Evolutionary conservation across 2,329 filamentous ascomycete species (phyloP).

Genomic region (Fusarium poae): DNA sequence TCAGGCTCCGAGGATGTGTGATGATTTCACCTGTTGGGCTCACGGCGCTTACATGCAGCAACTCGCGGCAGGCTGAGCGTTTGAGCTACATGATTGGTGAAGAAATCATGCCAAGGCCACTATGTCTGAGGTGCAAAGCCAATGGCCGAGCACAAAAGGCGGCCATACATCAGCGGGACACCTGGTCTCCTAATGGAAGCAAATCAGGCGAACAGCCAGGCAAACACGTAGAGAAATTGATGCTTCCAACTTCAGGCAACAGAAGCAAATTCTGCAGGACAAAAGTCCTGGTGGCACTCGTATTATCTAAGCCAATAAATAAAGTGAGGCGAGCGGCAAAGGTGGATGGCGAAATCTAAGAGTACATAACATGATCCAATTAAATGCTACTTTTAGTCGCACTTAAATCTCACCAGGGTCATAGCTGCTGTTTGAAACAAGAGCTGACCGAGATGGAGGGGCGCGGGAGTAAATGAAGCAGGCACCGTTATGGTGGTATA

Average conservation of each 20-base stretch:
- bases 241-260: no score
- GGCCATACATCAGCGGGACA: no score
- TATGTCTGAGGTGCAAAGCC: no score
- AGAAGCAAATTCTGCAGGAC: no score
- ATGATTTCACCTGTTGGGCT: not conserved
- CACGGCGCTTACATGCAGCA: not conserved
- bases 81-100: no score
- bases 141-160: no score
- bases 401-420: slow-evolving; percentile 1
- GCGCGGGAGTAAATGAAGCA: not conserved
- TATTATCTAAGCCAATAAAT: not conserved
- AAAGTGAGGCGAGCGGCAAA: slow-evolving; percentile 5
- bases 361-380: not conserved
- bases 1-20: not conserved
- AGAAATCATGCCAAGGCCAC: not conserved
- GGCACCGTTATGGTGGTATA: not conserved
- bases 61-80: not conserved
- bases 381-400: not conserved
- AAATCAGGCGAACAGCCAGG: no score
- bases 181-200: no score
- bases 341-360: not conserved
- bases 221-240: no score
- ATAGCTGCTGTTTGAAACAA: slow-evolving; percentile 6
- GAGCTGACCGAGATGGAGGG: slow-evolving; percentile 2
- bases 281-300: no score